phyloP scores from a whole-genome alignment of 2,329 filamentous ascomycete species.

The Zymoseptoria pseudotritici region DNA sequence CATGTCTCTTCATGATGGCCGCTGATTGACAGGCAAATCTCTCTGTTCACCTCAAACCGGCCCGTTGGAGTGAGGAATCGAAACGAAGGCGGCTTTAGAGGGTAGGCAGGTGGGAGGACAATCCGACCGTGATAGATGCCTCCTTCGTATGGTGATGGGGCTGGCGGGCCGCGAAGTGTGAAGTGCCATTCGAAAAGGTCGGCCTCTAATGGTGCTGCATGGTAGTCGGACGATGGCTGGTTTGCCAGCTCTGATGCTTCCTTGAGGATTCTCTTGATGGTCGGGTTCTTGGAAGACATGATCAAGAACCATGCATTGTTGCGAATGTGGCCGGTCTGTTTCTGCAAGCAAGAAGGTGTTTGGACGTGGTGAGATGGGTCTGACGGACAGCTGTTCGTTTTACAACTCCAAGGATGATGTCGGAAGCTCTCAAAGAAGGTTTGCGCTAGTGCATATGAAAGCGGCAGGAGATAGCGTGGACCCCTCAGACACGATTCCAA shows the following conservation, averaged over 20 bases:
- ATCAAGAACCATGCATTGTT: background rate
- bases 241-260: slow-evolving; percentile 82
- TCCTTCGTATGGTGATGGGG: slow-evolving; percentile 64
- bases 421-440: background rate
- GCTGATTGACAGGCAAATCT: slow-evolving; percentile 90
- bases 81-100: slow-evolving; percentile 87
- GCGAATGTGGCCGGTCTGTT: background rate
- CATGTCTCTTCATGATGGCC: slow-evolving; percentile 97
- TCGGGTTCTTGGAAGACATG: slow-evolving; percentile 70
- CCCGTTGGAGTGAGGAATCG: slow-evolving; percentile 88
- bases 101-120: slow-evolving; percentile 80
- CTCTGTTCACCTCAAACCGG: slow-evolving; percentile 90
- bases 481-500: background rate
- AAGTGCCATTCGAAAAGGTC: slow-evolving; percentile 99
- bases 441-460: background rate
- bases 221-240: slow-evolving; percentile 76
- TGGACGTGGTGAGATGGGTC: background rate
- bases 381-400: background rate
- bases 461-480: background rate
- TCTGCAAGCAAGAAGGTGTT: background rate
- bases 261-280: slow-evolving; percentile 79
- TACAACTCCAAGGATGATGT: background rate
- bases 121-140: slow-evolving; percentile 97
- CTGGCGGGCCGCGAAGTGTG: slow-evolving; percentile 82
- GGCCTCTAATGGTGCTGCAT: slow-evolving; percentile 73